A percentile compares a stretch with the other conserved stretches of the same genome.
These are phyloP conservation scores for Fraxinus dipetala DNA, from an alignment of 305 asterid species.

Conservation along the genomic window DNA sequence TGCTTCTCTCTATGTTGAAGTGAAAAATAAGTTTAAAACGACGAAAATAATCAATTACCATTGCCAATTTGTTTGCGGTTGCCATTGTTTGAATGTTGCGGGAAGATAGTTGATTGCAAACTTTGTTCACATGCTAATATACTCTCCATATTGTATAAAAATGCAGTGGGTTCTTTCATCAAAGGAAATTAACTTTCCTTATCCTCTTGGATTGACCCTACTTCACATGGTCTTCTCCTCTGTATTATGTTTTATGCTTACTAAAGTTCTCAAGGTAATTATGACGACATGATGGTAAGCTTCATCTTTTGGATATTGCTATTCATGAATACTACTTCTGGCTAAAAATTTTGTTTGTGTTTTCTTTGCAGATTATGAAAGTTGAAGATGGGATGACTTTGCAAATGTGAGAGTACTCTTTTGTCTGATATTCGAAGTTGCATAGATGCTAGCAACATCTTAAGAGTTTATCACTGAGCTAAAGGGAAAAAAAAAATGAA, in stretches of 20 bases:
- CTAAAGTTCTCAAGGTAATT: conserved; percentile 79
- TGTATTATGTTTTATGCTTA: conserved; percentile 69
- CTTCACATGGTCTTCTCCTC: conserved; percentile 98
- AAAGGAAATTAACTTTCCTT: conserved; percentile 87
- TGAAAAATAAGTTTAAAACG: not conserved
- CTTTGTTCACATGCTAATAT: not conserved
- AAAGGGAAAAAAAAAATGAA: not conserved
- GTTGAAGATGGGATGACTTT: conserved; percentile 92
- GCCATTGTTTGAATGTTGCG: conserved; percentile 7
- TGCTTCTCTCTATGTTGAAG: not conserved
- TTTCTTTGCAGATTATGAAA: conserved; percentile 61
- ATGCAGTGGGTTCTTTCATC: conserved; percentile 62
- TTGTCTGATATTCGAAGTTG: not conserved
- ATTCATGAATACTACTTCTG: not conserved
- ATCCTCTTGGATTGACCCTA: conserved; percentile 89
- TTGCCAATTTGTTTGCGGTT: not conserved
- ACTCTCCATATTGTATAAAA: not conserved
- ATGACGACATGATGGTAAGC: conserved; percentile 1
- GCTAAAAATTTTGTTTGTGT: not conserved
- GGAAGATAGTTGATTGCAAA: not conserved
- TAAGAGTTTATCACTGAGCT: not conserved
- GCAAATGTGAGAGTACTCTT: conserved; percentile 66
- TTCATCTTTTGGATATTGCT: conserved; percentile 16
- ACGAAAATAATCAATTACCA: not conserved
- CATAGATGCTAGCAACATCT: not conserved